Evolutionary conservation across 2,329 filamentous ascomycete genomes (phyloP), one percentile per base, ranked within the genome.

Genomic region (Cryphonectria radicalis): DNA sequence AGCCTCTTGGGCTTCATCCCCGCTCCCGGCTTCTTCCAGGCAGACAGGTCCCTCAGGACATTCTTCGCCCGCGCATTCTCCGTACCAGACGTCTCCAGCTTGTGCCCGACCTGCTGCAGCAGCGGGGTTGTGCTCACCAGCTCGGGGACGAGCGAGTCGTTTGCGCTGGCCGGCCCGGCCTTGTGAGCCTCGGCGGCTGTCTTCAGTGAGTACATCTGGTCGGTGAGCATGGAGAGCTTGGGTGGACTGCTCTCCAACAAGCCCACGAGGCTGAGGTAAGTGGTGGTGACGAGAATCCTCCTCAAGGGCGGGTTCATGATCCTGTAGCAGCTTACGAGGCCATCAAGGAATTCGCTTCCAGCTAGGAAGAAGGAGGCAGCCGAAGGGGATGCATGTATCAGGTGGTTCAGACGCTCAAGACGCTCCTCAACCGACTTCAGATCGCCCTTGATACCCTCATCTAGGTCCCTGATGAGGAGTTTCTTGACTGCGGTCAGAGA

Each of bases 341-440:
- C 89, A 78, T 98, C 95, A 28, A 97, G 81, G 76, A 96, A 95
- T 80, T 98, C 95, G 66, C 92, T 94, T 0, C 95, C 95, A 0
- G 92, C 92, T 75, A 97, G 88, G 76, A 97, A 91, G 75, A 93
- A 84, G 1, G 83, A 81, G 28, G 87, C 87, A 0, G 85, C 82
- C 28, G 85, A 83, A 0, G 89, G 84, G 6, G 90, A 93, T 8
- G 83, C 84, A 75, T 89, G 86, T 6, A 94, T 81, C 4, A 95
- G 81, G 66, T 89, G 85, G 71, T 90, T 92, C n/a, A 93, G 77
- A 13, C 83, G 82, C 63, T 84, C 84, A 43, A 94, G 82, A 0
- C 83, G 83, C 1, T 80, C 78, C 76, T 92, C 89, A 0, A 89
- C 84, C 8, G 81, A 80, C 55, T 84, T 85, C 4, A 91, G 80